These are phyloP conservation scores for Melampsora americana DNA, from an alignment of 1,284 basidiomycete species.

Conservation along the genomic window DNA sequence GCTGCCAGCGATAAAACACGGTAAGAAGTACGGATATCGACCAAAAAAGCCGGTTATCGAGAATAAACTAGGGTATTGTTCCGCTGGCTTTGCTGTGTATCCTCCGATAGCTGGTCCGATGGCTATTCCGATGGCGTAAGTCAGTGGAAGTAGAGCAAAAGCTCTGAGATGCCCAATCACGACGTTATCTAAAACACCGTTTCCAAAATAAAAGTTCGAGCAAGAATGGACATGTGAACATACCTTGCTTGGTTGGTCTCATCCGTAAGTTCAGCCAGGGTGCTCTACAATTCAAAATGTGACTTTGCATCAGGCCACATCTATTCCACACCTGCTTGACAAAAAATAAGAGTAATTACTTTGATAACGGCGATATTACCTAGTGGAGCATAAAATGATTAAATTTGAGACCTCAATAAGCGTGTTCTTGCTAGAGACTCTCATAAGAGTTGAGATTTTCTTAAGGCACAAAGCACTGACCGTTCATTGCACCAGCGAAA, in stretches of 20 bases:
- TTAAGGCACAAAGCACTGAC: neutral
- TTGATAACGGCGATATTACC: constrained; percentile 23
- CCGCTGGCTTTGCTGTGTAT: constrained; percentile 11
- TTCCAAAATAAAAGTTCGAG: too few species aligned
- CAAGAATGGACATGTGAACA: neutral
- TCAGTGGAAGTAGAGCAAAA: constrained; percentile 13
- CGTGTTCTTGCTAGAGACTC: neutral
- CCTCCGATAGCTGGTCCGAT: constrained; percentile 16
- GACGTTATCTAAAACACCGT: neutral
- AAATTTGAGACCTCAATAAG: neutral
- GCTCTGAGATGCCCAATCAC: neutral
- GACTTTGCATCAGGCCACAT: neutral
- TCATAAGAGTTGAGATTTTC: neutral
- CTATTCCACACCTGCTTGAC: neutral
- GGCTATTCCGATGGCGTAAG: constrained; percentile 12
- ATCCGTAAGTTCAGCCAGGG: constrained; percentile 20
- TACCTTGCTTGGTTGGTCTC: constrained; percentile 21
- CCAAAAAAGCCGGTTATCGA: neutral
- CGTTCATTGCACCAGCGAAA: constrained; percentile 23
- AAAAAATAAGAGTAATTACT: neutral
- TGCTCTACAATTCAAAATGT: neutral
- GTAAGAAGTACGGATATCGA: constrained; percentile 21
- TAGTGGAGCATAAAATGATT: neutral
- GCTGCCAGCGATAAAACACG: constrained; percentile 10
- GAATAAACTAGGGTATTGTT: constrained; percentile 13